Base-by-base conservation (phyloP, 371 early-diverging fungal species). In the Mycotypha africana region DNA sequence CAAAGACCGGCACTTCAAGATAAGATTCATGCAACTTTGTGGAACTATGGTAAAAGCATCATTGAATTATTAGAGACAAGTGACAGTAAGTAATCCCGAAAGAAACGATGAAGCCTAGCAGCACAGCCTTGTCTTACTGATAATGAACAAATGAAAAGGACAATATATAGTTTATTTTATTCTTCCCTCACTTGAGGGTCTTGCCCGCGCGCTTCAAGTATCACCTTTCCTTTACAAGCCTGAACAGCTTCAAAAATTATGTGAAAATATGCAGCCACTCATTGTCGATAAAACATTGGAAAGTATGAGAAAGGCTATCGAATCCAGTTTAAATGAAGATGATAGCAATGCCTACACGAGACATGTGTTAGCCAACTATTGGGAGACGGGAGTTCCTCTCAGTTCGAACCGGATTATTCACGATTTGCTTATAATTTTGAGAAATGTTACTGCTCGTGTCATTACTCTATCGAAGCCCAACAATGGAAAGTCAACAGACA, bases 121-220 rank as follows among this genome's bases (percentile, higher is more conserved):
- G n/a, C n/a, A n/a, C n/a, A n/a, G 4, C 25, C n/a, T n/a, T n/a
- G n/a, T 12, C n/a, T n/a, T 22, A 10, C 17, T n/a, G n/a, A 16
- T 21, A 34, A 21, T 20, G 8, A 12, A 6, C 6, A 28, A 8
- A 8, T 28, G 6, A 26, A 15, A 43, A 74, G 69, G 55, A 35
- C 65, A 62, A 37, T 66, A 60, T 38, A 52, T 62, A 12, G 65
- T 75, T 33, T 65, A 62, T 20, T 78, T 81, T 48, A 74, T 77
- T 21, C 36, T 80, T 31, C 83, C 82, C 8, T 76, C 80, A 5
- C 50, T 84, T 20, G 69, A 76, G 23, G 85, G 85, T 14, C 54
- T 74, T 4, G 50, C 79, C 38, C 67, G 75, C 24, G 78, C 83
- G 4, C 49, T 84, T 31, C 80, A 80, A 59, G 49, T 51, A 22